Evolutionary conservation across 352 stramenopile species (phyloP), one percentile per base, ranked within the genome.

Genomic region (Pythium periplocum): DNA sequence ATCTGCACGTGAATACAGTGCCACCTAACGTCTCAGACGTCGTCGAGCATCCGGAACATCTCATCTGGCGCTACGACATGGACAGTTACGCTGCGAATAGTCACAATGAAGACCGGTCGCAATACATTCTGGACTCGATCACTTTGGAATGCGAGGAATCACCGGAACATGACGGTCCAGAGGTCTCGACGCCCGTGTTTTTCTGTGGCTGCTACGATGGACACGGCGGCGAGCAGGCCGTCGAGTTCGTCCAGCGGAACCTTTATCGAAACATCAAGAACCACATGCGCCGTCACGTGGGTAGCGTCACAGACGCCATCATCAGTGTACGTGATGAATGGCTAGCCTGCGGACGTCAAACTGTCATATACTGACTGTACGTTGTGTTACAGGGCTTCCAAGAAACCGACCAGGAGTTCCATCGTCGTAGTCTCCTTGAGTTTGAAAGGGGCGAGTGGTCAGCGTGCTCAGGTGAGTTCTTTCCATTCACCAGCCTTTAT

Each of bases 161-260:
- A 26, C 17, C 17, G 17, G 17, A 26, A 26, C 17, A 26, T 26
- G 17, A 26, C 17, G 17, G 17, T 26, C 17, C 17, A 26, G 17
- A 26, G 0, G 17, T 26, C 17, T 26, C 17, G 17, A 26, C 0
- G 35, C 47, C 68, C 4, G 53, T 83, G 9, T 84, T 87, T 53
- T 87, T 87, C 59, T 87, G 76, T 50, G 76, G 68, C n/a, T 84
- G 73, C 65, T 87, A 87, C 62, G 76, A 87, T 48, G 76, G 76
- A 39, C 76, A 87, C 55, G 76, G 76, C 45, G 76, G 76, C 33
- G 76, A 85, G 52, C 62, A 81, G 40, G 76, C 76, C 4, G 76
- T 87, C 30, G 71, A 84, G 52, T 87, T 74, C 61, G 76, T 87
- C n/a, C 71, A 87, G 53, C 69, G 73, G 37, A 76, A 83, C 37